Evolutionary conservation across 2,329 filamentous ascomycete species (phyloP).

Genomic region (Sporothrix curviconia): DNA sequence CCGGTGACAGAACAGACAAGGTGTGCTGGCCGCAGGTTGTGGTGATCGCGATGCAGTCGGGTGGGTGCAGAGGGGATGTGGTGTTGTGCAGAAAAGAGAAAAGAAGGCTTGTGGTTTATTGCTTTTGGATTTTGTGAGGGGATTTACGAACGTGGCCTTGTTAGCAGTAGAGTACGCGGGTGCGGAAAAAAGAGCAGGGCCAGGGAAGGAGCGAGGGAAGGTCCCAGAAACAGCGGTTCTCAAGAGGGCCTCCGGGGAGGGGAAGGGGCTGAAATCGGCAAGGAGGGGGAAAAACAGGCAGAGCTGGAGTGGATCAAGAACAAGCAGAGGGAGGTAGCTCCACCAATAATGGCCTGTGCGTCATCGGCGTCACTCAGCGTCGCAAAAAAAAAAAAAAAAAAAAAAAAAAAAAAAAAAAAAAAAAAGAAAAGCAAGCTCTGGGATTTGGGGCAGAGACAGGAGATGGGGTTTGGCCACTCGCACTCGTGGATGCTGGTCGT

Average conservation of each 20-base stretch:
- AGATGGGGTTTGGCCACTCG: no score
- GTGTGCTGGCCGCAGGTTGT: background rate
- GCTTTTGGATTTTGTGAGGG: background rate
- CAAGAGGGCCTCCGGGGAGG: background rate
- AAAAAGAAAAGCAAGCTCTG: no score
- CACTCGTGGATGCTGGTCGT: no score
- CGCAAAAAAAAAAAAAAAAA: no score
- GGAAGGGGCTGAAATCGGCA: background rate
- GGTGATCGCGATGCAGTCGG: background rate
- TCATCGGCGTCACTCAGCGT: conserved; percentile 11
- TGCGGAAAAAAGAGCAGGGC: background rate
- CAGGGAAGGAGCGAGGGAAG: background rate
- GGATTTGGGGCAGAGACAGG: no score
- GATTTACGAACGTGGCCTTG: conserved; percentile 13
- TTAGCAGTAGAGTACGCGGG: background rate
- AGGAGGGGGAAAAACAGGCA: conserved; percentile 1
- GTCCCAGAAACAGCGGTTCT: background rate
- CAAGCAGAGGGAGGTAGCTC: background rate
- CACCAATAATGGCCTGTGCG: conserved; percentile 11
- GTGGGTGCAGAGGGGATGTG: background rate
- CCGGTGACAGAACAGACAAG: background rate
- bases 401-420: no score
- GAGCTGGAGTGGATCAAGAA: no score
- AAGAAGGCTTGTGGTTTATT: no score
- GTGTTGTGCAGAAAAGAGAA: background rate